phyloP scores from a whole-genome alignment of 2,329 filamentous ascomycete species.

The Mycosphaerella arachidis region DNA sequence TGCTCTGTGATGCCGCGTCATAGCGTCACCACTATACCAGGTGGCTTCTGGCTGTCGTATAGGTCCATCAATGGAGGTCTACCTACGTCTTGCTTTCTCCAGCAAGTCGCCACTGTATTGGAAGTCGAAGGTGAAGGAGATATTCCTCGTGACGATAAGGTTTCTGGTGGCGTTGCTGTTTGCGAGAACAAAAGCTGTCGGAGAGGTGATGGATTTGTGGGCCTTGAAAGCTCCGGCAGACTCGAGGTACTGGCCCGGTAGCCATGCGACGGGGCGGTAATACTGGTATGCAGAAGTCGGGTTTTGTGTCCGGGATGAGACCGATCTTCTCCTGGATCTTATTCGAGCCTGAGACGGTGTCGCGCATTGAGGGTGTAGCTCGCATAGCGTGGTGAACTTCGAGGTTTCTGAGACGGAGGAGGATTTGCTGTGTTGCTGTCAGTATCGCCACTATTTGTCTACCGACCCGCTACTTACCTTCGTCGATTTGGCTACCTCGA shows the following conservation, averaged over 20 bases:
- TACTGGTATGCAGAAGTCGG: not conserved
- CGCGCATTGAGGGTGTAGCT: constrained; percentile 10
- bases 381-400: not conserved
- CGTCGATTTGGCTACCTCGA: not conserved
- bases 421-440: not conserved
- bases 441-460: not conserved
- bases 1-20: not conserved
- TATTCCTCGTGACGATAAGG: too few species aligned
- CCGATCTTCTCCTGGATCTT: constrained; percentile 22
- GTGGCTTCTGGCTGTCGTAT: too few species aligned
- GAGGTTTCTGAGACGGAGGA: not conserved
- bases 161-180: too few species aligned
- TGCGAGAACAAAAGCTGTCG: not conserved
- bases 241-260: not conserved
- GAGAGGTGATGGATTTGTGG: not conserved
- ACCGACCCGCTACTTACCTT: not conserved
- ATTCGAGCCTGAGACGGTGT: constrained; percentile 17
- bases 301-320: not conserved
- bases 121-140: too few species aligned
- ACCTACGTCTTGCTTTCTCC: too few species aligned
- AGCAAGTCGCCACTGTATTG: too few species aligned
- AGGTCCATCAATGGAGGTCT: too few species aligned
- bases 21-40: not conserved
- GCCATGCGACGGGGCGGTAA: not conserved
- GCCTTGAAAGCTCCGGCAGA: not conserved